Percentiles rank a stretch among this genome's conserved stretches.
These are phyloP conservation scores for Chrysanthemum makinoi DNA, from an alignment of 129 eudicot species.

Conservation along the genomic window DNA sequence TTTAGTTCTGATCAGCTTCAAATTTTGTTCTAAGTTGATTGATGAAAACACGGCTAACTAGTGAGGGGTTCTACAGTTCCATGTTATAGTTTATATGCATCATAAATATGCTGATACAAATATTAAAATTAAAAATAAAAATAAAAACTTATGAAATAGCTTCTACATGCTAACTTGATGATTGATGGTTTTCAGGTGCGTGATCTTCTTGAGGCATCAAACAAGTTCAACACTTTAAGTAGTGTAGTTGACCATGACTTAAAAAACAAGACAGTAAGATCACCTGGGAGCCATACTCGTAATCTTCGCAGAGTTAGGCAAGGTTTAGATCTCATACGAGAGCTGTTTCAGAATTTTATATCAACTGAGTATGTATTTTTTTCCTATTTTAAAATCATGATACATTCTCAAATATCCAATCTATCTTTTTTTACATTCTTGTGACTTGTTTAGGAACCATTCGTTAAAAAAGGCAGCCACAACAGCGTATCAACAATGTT, in stretches of 20 bases:
- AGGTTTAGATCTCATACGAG: constrained; percentile 91
- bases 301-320: constrained; percentile 96
- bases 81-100: too few relatives aligned
- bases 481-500: constrained; percentile 68
- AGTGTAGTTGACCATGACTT: constrained; percentile 65
- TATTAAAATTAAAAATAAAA: not conserved
- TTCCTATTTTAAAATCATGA: not conserved
- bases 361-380: constrained; percentile 63
- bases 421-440: not conserved
- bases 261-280: constrained; percentile 60
- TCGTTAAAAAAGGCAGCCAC: constrained; percentile 78
- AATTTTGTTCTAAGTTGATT: too few relatives aligned
- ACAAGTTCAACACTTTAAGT: constrained; percentile 54
- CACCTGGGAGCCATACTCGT: constrained; percentile 91
- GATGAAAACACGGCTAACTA: too few relatives aligned
- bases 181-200: constrained; percentile 57
- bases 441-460: constrained; percentile 37
- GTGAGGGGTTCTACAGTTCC: too few relatives aligned
- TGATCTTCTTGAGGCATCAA: constrained; percentile 74
- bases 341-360: constrained; percentile 69
- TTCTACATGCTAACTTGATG: constrained; percentile 4
- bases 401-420: not conserved
- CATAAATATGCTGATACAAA: too few relatives aligned
- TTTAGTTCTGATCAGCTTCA: too few relatives aligned
- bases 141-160: not conserved